Evolutionary conservation across 1,284 basidiomycete genomes (phyloP).

Genomic region (Bjerkandera adusta): DNA sequence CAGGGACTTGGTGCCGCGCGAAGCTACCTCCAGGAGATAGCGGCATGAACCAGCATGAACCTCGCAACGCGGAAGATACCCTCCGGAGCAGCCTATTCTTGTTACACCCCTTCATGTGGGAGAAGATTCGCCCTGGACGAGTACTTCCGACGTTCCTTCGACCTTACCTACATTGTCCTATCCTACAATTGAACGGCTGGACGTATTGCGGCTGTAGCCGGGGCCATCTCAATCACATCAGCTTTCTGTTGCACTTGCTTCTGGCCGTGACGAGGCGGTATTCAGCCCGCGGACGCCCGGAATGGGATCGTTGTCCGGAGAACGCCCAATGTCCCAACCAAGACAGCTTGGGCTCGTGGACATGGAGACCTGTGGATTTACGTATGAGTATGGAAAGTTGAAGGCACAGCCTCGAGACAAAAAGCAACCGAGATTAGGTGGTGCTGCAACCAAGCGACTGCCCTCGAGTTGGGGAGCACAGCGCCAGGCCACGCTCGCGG

Average conservation of each 20-base stretch:
- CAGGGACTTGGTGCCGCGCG: constrained; percentile 43
- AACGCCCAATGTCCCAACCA: too few species aligned
- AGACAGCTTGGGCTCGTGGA: constrained; percentile 1
- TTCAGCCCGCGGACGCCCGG: too few species aligned
- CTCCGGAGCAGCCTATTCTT: too few species aligned
- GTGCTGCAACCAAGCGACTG: constrained; percentile 9
- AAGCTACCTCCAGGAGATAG: constrained; percentile 28
- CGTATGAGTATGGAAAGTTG: neutral
- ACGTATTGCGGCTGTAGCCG: neutral
- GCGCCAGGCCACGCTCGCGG: neutral
- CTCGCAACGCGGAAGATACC: too few species aligned
- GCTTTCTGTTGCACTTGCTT: constrained; percentile 3
- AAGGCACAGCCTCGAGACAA: constrained; percentile 6
- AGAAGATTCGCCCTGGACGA: neutral
- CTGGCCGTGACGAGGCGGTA: constrained; percentile 4
- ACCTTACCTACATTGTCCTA: neutral
- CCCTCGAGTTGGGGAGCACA: neutral
- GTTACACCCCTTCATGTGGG: neutral
- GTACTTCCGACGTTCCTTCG: neutral
- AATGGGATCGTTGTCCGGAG: too few species aligned
- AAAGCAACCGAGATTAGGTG: constrained; percentile 8
- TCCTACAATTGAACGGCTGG: neutral
- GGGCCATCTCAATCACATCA: neutral
- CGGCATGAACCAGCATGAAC: too few species aligned
- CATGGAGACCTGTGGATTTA: constrained; percentile 2